Base-by-base conservation (phyloP, 495 filamentous ascomycete genomes). In the Aspergillus panamensis region DNA sequence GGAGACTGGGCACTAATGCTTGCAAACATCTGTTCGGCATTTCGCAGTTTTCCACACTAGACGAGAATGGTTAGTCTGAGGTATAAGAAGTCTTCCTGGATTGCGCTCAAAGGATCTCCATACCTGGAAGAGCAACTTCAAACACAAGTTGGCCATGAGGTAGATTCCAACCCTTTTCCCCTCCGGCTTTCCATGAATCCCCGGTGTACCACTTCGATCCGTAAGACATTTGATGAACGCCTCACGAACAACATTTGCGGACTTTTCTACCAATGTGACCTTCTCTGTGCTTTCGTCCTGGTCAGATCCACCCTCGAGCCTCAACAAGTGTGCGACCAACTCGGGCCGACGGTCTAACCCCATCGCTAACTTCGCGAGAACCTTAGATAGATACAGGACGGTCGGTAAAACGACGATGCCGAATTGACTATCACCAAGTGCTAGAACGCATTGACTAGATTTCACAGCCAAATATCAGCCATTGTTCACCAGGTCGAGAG, bases 171-270 rank as follows among this genome's bases (percentile, higher is more conserved):
- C 75, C 62, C 93, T 89, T 69, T 91, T 95, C 39, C 92, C 90
- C 58, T 89, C 84, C 7, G 89, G 88, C 62, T 81, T 81, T 5
- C 73, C 75, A 31, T 72, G 63, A 10, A 67, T 56, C 14, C 83
- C 82, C 10, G 81, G 68, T 31, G 80, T 82, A 33, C 83, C 82
- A 8, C 83, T 87, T 20, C 91, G 84, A 64, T 97, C 92, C 4
- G 85, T 91, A 39, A 96, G 77, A 62, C 93, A 96, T 37, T 90
- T 90, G 43, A 90, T 95, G 67, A 97, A 96, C 4, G 92, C 90
- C 60, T 90, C 87, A 47, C 92, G 87, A 53, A 97, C 87, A 44
- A 90, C 84, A 61, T 96, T 92, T 16, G 90, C 91, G 1, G 90
- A 88, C 21, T 85, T 76, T 67, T 95, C 92, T 9, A 92, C 89